These are phyloP conservation scores for Benincasa hispida DNA, from an alignment of 306 rosid species.

Conservation along the genomic window DNA sequence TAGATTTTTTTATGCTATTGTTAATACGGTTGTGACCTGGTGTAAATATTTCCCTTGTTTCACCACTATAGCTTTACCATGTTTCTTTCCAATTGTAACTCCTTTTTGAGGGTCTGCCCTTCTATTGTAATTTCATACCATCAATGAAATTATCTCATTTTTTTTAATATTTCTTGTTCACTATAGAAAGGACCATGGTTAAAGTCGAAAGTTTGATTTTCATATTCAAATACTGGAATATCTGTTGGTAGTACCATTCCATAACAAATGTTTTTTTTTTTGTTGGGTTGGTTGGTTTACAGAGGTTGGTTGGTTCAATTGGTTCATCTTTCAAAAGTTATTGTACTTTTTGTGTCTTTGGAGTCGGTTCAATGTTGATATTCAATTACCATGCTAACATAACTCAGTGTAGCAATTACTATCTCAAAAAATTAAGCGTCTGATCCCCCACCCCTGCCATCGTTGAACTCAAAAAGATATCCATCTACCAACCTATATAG, in stretches of 20 bases:
- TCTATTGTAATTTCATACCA: too few species aligned
- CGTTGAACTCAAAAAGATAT: not conserved
- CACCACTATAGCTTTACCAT: too few species aligned
- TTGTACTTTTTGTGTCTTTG: not conserved
- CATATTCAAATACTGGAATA: not conserved
- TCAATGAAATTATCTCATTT: too few species aligned
- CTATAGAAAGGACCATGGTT: not conserved
- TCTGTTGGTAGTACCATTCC: not conserved
- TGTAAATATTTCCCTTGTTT: too few species aligned
- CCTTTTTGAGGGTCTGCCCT: too few species aligned
- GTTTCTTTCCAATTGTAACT: too few species aligned
- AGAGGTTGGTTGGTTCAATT: not conserved
- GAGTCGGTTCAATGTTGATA: not conserved
- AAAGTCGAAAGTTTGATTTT: not conserved
- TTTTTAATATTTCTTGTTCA: not conserved
- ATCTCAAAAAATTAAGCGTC: too few species aligned
- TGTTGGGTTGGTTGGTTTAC: not conserved
- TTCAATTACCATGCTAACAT: too few species aligned
- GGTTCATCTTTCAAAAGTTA: not conserved
- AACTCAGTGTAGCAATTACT: too few species aligned
- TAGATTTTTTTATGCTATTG: too few species aligned
- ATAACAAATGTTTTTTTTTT: not conserved
- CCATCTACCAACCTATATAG: not conserved
- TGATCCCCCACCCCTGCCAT: too few species aligned
- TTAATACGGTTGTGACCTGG: too few species aligned